Base-by-base conservation (phyloP, 2,329 filamentous ascomycete genomes). In the Fusarium sp. region DNA sequence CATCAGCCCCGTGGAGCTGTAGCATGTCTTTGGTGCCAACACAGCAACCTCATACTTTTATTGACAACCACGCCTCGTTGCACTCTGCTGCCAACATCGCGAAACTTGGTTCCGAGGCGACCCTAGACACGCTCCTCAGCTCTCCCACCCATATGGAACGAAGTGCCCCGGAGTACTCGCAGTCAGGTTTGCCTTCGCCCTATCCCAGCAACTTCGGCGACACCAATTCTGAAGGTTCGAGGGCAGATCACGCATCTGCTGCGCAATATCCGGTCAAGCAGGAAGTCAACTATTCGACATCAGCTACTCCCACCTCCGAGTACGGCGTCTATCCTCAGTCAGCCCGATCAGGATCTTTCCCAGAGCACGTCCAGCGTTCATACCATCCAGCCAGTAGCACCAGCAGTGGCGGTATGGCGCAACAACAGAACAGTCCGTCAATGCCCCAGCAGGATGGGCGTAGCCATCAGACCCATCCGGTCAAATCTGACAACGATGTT, bases 351-450 rank as follows among this genome's bases (percentile, higher is more conserved):
- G 89, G 90, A 82, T 91, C 92, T 63, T 97, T 95, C 78, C 92
- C 93, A 80, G 94, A 97, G 76, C 94, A 97, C 82, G 88, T 96
- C 80, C 90, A 93, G 83, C 92, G 94, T 75, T 87, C 91, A 78
- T 96, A 96, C 85, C 91, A 94, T 82, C 90, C 90, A 82, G 85
- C 93, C 81, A 90, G 88, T 83, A 89, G 87, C 83, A 89, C 89
- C 83, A 88, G 91, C 83, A 84, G 82, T 83, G 92, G 89, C 90
- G 92, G 91, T 91, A 98, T 98, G 94, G 94, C 94, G 89, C 94
- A 97, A 93, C 89, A 86, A 84, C 84, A 94, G 91, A 93, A 93
- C 92, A 97, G 94, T 97, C 93, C 93, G 94, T 97, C 93, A 84
- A 88, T 93, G 87, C 88, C 92, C 90, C 86, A 93, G 85, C 88